Evolutionary conservation across 140 eudicot species (phyloP), one percentile per base, ranked within the genome.

Genomic region (Ambrosia hybrid): DNA sequence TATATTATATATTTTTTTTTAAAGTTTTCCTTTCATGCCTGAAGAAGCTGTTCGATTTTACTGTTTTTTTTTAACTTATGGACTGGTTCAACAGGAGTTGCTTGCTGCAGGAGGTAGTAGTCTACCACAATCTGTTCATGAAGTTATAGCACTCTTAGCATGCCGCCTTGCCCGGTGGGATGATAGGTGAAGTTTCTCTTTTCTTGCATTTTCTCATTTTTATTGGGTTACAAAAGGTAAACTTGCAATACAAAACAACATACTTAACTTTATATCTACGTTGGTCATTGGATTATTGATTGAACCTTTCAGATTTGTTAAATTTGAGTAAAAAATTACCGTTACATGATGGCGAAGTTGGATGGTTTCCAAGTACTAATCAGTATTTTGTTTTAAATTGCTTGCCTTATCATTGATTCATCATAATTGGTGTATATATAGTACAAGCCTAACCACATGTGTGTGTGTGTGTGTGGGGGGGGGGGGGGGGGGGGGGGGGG

Each of bases 91-190:
- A 71, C 78, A 91, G 97, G 93, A 91, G 80, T 84, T 88, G 17
- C 97, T 91, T 76, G 65, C 84, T 45, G 96, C 89, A 34, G 97
- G 96, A 76, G 87, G 91, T 15, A 26, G 78, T 70, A 91, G 83
- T 79, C 64, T 82, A 38, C 96, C 94, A 66, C 86, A 81, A 79
- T 80, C 91, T 51, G 67, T 81, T 70, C 91, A 89, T 78, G 96
- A 86, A 67, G 86, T 91, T 38, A 84, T 91, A 82, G 97, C 96
- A n/a, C 96, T 82, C 69, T 80, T 91, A 57, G 88, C 96, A 49
- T 78, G 87, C 62, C 96, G 89, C 62, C 97, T 91, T 84, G 97
- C 97, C 37, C 85, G 91, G n/a, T 91, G 97, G 96, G 96, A 91
- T 57, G 96, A 91, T 70, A 91, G 96, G 97, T 91, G 68, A 62